A percentile compares a stretch with the other conserved stretches of the same genome.
Conservation (phyloP, 2,329 filamentous ascomycete species). For the Bipolaris zeicola region DNA sequence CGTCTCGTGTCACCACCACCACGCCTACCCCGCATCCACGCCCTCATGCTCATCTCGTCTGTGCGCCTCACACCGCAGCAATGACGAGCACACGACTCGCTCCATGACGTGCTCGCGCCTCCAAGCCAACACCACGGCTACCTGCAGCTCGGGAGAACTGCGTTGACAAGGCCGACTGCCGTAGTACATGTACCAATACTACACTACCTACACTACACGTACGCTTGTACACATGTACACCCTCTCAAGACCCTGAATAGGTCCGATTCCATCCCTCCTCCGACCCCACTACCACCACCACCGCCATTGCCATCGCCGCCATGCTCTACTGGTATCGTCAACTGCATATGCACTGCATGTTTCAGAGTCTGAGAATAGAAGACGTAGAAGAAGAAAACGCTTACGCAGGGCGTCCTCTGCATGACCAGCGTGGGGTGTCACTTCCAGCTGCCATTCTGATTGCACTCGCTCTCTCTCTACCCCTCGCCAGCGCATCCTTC, state of each 20-base stretch:
- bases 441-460: conserved; percentile 3
- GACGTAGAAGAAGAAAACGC: conserved; percentile 15
- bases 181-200: not conserved
- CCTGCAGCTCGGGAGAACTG: conserved; percentile 18
- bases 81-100: conserved; percentile 1
- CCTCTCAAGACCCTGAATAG: not conserved
- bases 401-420: conserved; percentile 28
- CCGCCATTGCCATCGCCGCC: not conserved
- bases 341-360: conserved; percentile 20
- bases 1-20: conserved; percentile 17
- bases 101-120: conserved; percentile 26
- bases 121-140: conserved; percentile 13
- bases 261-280: conserved; percentile 6
- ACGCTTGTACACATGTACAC: too few species aligned
- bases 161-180: not conserved
- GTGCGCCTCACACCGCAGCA: conserved; percentile 18
- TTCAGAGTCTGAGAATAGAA: not conserved
- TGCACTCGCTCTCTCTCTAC: conserved; percentile 3
- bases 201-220: not conserved
- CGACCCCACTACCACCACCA: conserved; percentile 2
- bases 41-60: conserved; percentile 10
- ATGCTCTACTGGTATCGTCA: conserved; percentile 11
- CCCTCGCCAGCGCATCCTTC: conserved; percentile 38
- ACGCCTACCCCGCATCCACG: conserved; percentile 29
- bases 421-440: conserved; percentile 13